phyloP scores from a whole-genome alignment of 306 rosid genomes.

The Malus domestica region ASM211411v1 NC_041803.1:14180501-14181000 shows the following conservation, averaged over 20 bases:
- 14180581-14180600: no score
- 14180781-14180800: no score
- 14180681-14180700: no score
- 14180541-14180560: no score
- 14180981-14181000: neutral
- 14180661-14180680: no score
- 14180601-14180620: no score
- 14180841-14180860: neutral
- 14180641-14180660: no score
- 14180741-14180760: neutral
- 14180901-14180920: slow-evolving; percentile 21
- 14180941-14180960: slow-evolving; percentile 6
- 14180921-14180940: slow-evolving; percentile 16
- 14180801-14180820: neutral
- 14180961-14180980: neutral
- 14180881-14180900: slow-evolving; percentile 14
- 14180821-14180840: neutral
- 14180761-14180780: no score
- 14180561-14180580: no score
- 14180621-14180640: no score
- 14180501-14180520: no score
- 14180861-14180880: neutral
- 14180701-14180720: neutral
- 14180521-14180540: no score
- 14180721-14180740: neutral